These are phyloP conservation scores for Tetrahymena borealis DNA, from an alignment of 73 alveolate species.

Conservation along the genomic window DNA sequence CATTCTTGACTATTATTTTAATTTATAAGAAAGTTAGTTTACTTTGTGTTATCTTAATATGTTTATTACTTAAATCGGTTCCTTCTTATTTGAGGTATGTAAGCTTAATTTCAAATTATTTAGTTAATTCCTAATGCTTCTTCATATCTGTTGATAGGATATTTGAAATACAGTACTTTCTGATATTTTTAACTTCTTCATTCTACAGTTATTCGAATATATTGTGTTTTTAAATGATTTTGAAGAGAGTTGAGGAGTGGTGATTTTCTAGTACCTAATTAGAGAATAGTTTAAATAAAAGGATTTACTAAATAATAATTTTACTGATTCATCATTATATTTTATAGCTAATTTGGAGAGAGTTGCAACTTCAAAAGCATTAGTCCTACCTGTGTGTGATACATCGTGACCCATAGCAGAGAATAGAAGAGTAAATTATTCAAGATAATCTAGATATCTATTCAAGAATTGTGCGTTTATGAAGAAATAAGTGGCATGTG, in stretches of 20 bases:
- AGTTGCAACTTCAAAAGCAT: constrained; percentile 46
- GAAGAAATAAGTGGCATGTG: constrained; percentile 40
- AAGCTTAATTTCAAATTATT: constrained; percentile 9
- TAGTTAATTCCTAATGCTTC: constrained; percentile 24
- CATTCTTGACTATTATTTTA: background rate
- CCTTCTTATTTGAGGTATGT: background rate
- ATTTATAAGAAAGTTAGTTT: background rate
- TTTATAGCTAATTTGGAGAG: constrained; percentile 40
- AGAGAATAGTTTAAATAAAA: background rate
- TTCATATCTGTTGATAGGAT: constrained; percentile 41
- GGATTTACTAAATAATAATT: background rate
- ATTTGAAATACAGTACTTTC: constrained; percentile 18
- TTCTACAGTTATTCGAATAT: constrained; percentile 25
- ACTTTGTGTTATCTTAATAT: background rate
- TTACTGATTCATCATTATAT: constrained; percentile 42
- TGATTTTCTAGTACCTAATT: constrained; percentile 30
- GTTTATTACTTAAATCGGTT: background rate
- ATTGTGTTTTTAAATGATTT: constrained; percentile 30
- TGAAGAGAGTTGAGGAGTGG: constrained; percentile 34
- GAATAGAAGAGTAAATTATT: constrained; percentile 29
- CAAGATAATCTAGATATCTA: constrained; percentile 16
- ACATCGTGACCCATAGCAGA: constrained; percentile 43
- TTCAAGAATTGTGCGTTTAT: constrained; percentile 12
- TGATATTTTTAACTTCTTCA: constrained; percentile 19
- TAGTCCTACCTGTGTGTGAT: constrained; percentile 47